These are phyloP conservation scores for Fraxinus floribunda DNA, from an alignment of 305 asterid species.

Conservation along the genomic window DNA sequence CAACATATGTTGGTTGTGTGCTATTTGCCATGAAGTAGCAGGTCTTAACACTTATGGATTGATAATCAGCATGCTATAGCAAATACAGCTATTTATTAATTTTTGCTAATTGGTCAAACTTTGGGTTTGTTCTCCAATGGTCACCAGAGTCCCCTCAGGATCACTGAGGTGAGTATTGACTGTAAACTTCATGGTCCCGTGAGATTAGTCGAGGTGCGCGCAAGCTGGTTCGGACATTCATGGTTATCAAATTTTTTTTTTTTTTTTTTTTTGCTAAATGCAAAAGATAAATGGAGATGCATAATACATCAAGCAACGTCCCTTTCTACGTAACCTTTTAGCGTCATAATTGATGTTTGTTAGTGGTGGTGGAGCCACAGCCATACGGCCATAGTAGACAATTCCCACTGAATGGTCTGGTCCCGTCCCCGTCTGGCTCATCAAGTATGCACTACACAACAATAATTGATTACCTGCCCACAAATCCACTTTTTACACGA, in stretches of 20 bases:
- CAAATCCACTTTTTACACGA: too few relatives aligned
- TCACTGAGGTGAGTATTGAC: too few relatives aligned
- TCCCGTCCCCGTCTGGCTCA: neutral
- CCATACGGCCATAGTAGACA: neutral
- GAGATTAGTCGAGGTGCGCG: too few relatives aligned
- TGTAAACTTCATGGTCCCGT: too few relatives aligned
- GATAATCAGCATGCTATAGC: neutral
- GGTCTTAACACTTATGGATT: neutral
- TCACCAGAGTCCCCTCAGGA: too few relatives aligned
- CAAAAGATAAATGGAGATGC: neutral
- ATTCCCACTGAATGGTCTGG: neutral
- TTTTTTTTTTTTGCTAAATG: too few relatives aligned
- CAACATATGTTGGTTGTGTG: neutral
- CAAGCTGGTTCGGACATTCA: too few relatives aligned
- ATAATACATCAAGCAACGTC: neutral
- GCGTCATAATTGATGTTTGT: neutral
- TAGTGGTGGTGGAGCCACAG: neutral
- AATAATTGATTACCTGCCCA: too few relatives aligned
- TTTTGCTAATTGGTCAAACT: too few relatives aligned
- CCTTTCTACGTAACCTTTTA: too few relatives aligned
- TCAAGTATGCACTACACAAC: neutral
- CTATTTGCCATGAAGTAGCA: neutral
- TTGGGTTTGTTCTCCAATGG: too few relatives aligned
- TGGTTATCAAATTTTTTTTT: too few relatives aligned
- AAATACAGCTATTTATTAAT: neutral